Percentiles rank a stretch among this genome's conserved stretches.
Evolutionary conservation across 2,329 filamentous ascomycete species (phyloP).

Genomic region (Didymosphaeria variabile): DNA sequence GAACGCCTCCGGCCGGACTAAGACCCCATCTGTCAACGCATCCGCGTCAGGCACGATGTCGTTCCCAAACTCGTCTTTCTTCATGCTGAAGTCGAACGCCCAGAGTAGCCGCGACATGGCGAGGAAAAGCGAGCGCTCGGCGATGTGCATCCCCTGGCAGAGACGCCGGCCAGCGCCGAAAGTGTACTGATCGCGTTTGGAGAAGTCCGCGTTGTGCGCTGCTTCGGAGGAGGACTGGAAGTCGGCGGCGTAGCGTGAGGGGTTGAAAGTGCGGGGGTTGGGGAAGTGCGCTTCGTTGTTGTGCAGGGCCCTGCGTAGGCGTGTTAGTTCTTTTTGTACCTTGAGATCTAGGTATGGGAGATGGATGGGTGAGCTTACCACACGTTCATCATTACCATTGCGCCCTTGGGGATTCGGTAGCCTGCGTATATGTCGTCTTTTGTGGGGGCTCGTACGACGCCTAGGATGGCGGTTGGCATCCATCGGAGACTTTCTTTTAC

Average conservation of each 20-base stretch:
- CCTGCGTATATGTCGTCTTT: constrained; percentile 38
- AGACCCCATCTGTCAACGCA: constrained; percentile 20
- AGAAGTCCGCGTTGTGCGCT: constrained; percentile 22
- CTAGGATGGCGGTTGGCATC: constrained; percentile 29
- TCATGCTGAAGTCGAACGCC: constrained; percentile 35
- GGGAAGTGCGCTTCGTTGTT: constrained; percentile 22
- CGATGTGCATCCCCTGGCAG: constrained; percentile 46
- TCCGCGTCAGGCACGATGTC: constrained; percentile 18
- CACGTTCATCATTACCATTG: constrained; percentile 40
- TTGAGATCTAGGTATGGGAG: not conserved
- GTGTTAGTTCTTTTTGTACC: not conserved
- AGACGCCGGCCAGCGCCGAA: constrained; percentile 50
- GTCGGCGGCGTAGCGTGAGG: constrained; percentile 30
- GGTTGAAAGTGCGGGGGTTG: constrained; percentile 29
- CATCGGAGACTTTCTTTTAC: constrained; percentile 35
- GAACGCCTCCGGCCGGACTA: constrained; percentile 25
- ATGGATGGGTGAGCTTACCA: constrained; percentile 28
- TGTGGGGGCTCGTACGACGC: constrained; percentile 26
- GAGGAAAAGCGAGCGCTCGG: constrained; percentile 39
- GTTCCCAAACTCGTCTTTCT: constrained; percentile 15
- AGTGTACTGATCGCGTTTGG: constrained; percentile 43
- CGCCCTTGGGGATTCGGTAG: constrained; percentile 46
- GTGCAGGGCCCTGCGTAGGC: constrained; percentile 20
- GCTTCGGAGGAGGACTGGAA: constrained; percentile 21
- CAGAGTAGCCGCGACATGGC: constrained; percentile 41